Percentiles rank a stretch among this genome's conserved stretches.
Conservation (phyloP, 345 rosid species). For the Cardamine chenopodiifolia region DNA sequence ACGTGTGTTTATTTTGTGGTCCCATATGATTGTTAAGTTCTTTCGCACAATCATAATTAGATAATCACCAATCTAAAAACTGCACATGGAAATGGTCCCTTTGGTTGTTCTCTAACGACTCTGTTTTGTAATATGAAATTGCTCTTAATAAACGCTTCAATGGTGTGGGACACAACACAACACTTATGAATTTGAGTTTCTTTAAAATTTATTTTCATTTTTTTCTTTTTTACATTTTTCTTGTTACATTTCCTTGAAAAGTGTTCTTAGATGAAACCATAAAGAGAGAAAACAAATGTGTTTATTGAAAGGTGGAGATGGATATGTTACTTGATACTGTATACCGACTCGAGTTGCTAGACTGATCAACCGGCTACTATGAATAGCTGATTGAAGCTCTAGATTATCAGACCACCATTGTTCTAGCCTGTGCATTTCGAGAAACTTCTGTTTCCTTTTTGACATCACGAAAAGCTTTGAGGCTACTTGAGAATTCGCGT, state of each 20-base stretch:
- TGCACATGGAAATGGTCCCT: constrained; percentile 24
- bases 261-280: constrained; percentile 6
- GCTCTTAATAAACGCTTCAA: background rate
- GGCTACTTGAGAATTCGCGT: constrained; percentile 50
- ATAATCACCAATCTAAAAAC: constrained; percentile 9
- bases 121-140: background rate
- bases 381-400: constrained; percentile 68
- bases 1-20: constrained; percentile 23
- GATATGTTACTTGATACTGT: constrained; percentile 43
- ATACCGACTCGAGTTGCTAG: constrained; percentile 86
- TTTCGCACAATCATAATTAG: constrained; percentile 26
- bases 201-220: background rate
- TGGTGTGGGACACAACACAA: background rate
- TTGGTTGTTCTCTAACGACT: constrained; percentile 19
- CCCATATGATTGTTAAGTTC: constrained; percentile 35
- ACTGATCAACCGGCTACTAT: constrained; percentile 76
- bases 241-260: constrained; percentile 11
- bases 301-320: constrained; percentile 21
- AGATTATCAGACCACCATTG: constrained; percentile 98
- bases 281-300: background rate
- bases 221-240: constrained; percentile 13
- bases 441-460: constrained; percentile 90
- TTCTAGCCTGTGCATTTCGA: constrained; percentile 90
- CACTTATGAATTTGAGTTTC: background rate
- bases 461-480: constrained; percentile 91